Evolutionary conservation across 2,329 filamentous ascomycete genomes (phyloP), one percentile per base, ranked within the genome.

Genomic region (Clarireedia hainanense): DNA sequence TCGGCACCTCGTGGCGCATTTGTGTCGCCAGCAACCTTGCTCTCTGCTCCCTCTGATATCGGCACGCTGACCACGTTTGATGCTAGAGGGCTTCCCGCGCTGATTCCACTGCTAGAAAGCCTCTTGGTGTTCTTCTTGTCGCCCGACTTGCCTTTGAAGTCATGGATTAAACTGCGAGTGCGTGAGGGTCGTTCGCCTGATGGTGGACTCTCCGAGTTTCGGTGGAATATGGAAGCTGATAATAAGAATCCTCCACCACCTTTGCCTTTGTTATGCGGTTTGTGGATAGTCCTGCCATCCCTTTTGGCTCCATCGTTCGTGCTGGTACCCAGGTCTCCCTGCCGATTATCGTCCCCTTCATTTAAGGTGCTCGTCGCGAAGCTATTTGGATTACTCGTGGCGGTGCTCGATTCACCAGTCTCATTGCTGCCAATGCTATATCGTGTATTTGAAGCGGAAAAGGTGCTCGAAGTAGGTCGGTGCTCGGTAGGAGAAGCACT

Each of bases 331-430:
- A 60, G 24, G 6, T 30, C 48, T 17, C 26, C 51, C 6, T 45
- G 49, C 23, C 54, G 52, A 27, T 58, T 40, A 34, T 24, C 52
- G 17, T n/a, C 43, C 7, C 49, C 58, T 26, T 55, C 55, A 34
- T 47, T 52, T 24, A 52, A 15, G 34, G 37, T 48, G 50, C 46
- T 56, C 14, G 55, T 57, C 24, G 55, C 57, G 27, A 59, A 49
- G 46, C 61, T 65, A 50, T 62, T 61, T 52, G 61, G 58, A 30
- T 66, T 60, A 57, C 70, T 72, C 3, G 64, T 69, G n/a, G 67
- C 61, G 14, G 65, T 66, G 59, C 74, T 79, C 53, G 76, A 73
- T 62, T 76, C 75, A 59, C 73, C 74, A 7, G 71, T 71, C 46
- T 77, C 75, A 62, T 74, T 71, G 63, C 72, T 73, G 12, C 63